A percentile compares a stretch with the other conserved stretches of the same genome.
Conservation (phyloP, 108 stramenopile species). For the Nitzschia sp. region DNA sequence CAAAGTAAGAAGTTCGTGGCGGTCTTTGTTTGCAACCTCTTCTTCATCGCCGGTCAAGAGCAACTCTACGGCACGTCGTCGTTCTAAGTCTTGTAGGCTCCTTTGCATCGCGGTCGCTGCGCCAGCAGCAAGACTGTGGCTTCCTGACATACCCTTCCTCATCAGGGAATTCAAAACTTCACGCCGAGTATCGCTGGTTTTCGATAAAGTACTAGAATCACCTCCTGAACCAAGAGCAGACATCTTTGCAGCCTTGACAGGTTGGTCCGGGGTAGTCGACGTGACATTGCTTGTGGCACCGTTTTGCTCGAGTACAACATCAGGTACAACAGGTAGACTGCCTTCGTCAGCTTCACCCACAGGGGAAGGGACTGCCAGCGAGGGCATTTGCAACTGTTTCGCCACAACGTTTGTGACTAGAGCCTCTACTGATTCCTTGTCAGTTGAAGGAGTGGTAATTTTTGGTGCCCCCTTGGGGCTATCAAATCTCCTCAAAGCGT, state of each 20-base stretch:
- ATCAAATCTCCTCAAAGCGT: slow-evolving; percentile 35
- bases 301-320: background rate
- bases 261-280: background rate
- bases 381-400: slow-evolving; percentile 39
- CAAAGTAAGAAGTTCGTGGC: slow-evolving; percentile 32
- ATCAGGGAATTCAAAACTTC: slow-evolving; percentile 85
- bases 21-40: slow-evolving; percentile 10
- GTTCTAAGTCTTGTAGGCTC: slow-evolving; percentile 74
- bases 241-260: slow-evolving; percentile 24
- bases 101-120: slow-evolving; percentile 66
- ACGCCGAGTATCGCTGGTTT: slow-evolving; percentile 65
- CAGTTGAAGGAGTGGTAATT: slow-evolving; percentile 31
- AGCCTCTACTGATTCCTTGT: slow-evolving; percentile 32
- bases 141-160: slow-evolving; percentile 75
- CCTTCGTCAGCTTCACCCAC: background rate
- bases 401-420: slow-evolving; percentile 35
- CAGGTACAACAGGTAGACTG: background rate
- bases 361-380: slow-evolving; percentile 4
- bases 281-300: background rate
- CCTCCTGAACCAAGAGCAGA: slow-evolving; percentile 13
- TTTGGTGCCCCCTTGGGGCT: slow-evolving; percentile 25
- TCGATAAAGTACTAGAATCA: slow-evolving; percentile 24
- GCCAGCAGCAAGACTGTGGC: slow-evolving; percentile 72
- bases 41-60: slow-evolving; percentile 40
- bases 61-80: slow-evolving; percentile 69